Base-by-base conservation (phyloP, 2,329 filamentous ascomycete genomes). In the Clonostachys sp. region DNA sequence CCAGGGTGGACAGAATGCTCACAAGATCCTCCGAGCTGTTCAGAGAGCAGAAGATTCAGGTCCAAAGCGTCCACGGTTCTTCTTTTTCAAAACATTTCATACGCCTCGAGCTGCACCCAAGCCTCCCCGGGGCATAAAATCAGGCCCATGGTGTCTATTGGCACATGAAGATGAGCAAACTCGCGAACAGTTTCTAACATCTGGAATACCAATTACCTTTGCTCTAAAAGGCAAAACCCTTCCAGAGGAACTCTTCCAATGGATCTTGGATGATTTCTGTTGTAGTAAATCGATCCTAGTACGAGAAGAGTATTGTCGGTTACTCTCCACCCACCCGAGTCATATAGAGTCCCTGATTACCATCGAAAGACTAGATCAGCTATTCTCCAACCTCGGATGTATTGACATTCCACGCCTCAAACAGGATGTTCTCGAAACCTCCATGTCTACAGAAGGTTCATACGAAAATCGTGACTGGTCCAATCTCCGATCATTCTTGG, bases 171-270 rank as follows among this genome's bases (percentile, higher is more conserved):
- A 57, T 46, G 46, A 49, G 13, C 50, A 66, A 7, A 68, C 71
- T 38, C 75, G 84, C 44, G 70, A 80, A 47, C 77, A 83, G 53
- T 71, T 79, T 36, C 77, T 90, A 46, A 64, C 81, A 20, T 83
- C 80, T 17, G 86, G 86, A 2, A 66, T 86, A 48, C 73, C 83
- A 2, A 74, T 79, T 47, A 74, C 79, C 41, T 67, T 84, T 13
- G 44, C 67, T 5, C 46, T 42, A 6, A 60, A 59, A 42, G 53
- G 48, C 2, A 55, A 55, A 12, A 53, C 51, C 9, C 60, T 90
- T 12, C 81, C 86, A 0, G 80, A 88, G 50, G 76, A 85, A 47
- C 58, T 90, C 1, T 74, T 89, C 44, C 56, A 75, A 14, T 91
- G 87, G 87, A 68, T 89, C 4, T 58, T 87, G 6, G 66, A 78